Evolutionary conservation across 2,329 filamentous ascomycete species (phyloP).

Genomic region (Colletotrichum sp.): DNA sequence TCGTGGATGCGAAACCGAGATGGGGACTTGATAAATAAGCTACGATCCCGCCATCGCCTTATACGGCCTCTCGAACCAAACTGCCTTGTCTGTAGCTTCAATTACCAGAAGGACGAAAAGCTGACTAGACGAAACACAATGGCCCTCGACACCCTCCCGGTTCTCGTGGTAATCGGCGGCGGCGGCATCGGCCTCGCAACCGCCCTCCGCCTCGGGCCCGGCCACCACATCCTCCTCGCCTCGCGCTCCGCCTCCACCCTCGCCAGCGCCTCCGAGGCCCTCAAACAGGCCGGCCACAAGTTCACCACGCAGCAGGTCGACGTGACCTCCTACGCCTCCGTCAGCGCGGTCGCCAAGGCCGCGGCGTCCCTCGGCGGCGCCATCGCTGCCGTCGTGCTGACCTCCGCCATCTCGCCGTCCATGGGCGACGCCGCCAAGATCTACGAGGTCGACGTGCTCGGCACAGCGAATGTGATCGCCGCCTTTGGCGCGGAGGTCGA

Average conservation of each 20-base stretch:
- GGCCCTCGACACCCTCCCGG: neutral
- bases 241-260: neutral
- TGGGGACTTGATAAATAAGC: neutral
- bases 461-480: neutral
- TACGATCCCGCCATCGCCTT: rapidly evolving
- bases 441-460: neutral
- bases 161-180: neutral
- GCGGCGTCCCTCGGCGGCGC: neutral
- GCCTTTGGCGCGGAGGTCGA: neutral
- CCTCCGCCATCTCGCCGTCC: neutral
- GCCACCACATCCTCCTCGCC: neutral
- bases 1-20: neutral
- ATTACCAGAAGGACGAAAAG: rapidly evolving
- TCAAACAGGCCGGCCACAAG: neutral
- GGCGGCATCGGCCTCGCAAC: slow-evolving; percentile 7
- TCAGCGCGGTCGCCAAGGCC: neutral
- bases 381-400: neutral
- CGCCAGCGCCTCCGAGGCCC: neutral
- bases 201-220: neutral
- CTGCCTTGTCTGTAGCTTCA: rapidly evolving
- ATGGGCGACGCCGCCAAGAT: neutral
- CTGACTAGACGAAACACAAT: neutral
- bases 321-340: neutral
- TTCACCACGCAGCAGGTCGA: neutral
- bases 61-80: rapidly evolving